A percentile compares a stretch with the other conserved stretches of the same genome.
phyloP scores from a whole-genome alignment of 2,329 filamentous ascomycete species.

The Neodidymelliopsis sp. region DNA sequence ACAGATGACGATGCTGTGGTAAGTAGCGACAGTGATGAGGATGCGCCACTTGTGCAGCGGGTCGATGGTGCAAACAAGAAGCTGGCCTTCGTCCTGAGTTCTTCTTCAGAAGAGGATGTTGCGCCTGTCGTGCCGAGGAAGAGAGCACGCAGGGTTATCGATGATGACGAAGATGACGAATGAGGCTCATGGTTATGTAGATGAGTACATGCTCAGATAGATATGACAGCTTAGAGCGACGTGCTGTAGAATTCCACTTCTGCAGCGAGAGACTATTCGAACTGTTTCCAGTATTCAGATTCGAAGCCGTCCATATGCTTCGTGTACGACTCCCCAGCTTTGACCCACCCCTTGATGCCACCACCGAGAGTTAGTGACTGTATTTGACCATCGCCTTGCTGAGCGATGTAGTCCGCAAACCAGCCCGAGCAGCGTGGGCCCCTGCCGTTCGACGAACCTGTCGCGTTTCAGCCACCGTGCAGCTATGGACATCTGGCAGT shows the following conservation, averaged over 20 bases:
- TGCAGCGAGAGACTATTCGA: slow-evolving; percentile 26
- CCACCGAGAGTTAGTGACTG: slow-evolving; percentile 53
- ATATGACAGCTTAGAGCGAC: not conserved
- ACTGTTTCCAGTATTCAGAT: slow-evolving; percentile 52
- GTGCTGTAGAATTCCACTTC: not conserved
- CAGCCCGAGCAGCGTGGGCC: slow-evolving; percentile 47
- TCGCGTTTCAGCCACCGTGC: slow-evolving; percentile 22
- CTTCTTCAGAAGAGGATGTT: slow-evolving; percentile 33
- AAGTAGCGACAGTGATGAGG: slow-evolving; percentile 46
- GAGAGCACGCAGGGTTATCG: slow-evolving; percentile 39
- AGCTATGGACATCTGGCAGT: not conserved
- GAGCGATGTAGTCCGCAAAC: slow-evolving; percentile 47
- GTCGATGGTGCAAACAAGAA: slow-evolving; percentile 22
- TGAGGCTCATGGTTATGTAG: slow-evolving; percentile 2
- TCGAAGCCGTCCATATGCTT: slow-evolving; percentile 52
- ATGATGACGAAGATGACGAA: slow-evolving; percentile 45
- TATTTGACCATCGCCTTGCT: slow-evolving; percentile 48
- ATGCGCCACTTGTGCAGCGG: slow-evolving; percentile 23
- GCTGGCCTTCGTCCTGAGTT: slow-evolving; percentile 30
- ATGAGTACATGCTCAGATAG: not conserved
- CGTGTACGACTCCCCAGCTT: slow-evolving; percentile 49
- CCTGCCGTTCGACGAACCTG: slow-evolving; percentile 45
- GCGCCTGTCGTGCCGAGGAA: slow-evolving; percentile 32
- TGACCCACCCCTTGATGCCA: slow-evolving; percentile 57
- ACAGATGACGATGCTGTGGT: slow-evolving; percentile 44